Evolutionary conservation across 2,329 filamentous ascomycete species (phyloP).

Genomic region (Monilinia vaccinii-corymbosi): DNA sequence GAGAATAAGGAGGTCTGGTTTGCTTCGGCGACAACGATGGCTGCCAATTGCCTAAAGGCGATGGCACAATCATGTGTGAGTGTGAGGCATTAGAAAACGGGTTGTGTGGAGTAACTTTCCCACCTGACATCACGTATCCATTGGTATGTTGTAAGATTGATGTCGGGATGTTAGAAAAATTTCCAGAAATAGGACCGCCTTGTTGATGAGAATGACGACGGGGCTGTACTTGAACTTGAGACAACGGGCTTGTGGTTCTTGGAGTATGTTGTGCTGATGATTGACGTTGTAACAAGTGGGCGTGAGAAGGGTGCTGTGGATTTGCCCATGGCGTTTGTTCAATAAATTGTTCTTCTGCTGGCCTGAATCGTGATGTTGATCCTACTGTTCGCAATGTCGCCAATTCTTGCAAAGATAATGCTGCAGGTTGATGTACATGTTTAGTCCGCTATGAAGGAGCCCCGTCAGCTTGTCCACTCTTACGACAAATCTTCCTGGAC

Average conservation of each 20-base stretch:
- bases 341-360: conserved; percentile 77
- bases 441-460: conserved; percentile 21
- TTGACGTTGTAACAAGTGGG: conserved; percentile 34
- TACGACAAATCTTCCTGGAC: not conserved
- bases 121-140: conserved; percentile 19
- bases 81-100: conserved; percentile 24
- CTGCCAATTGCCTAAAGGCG: conserved; percentile 28
- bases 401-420: conserved; percentile 27
- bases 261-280: conserved; percentile 32
- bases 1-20: conserved; percentile 15
- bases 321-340: conserved; percentile 91
- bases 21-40: conserved; percentile 28
- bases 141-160: conserved; percentile 23
- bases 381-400: conserved; percentile 27
- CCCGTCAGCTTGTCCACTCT: conserved; percentile 14
- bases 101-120: conserved; percentile 27
- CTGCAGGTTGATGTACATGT: conserved; percentile 20
- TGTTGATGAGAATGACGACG: conserved; percentile 32
- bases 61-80: conserved; percentile 26
- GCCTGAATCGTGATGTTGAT: conserved; percentile 34
- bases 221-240: conserved; percentile 26
- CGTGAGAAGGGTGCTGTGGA: conserved; percentile 66
- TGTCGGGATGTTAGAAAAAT: conserved; percentile 24
- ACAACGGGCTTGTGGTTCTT: conserved; percentile 30
- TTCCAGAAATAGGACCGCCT: conserved; percentile 27